Evolutionary conservation across 495 filamentous ascomycete species (phyloP), one percentile per base, ranked within the genome.

Genomic region (Penicilliopsis zonata): DNA sequence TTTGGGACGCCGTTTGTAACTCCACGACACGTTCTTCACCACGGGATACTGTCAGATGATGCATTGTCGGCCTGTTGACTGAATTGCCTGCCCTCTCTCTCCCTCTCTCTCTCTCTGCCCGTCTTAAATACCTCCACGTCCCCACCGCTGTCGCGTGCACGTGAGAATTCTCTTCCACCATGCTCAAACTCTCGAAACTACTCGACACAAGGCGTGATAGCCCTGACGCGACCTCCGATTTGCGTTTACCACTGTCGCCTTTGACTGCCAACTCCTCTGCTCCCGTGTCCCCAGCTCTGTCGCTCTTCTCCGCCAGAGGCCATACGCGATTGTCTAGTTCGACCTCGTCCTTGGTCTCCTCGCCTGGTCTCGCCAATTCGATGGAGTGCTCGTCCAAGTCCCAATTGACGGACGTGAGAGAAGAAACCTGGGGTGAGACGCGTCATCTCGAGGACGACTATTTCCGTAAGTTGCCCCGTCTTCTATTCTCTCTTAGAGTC

Each of bases 281-380:
- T 9, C 58, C 61, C n/a, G 58, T 53, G 19, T 66, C 61, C 14
- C 61, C 61, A 14, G 53, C 57, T 3, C 24, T 61, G 6, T 66
- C 61, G 19, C 42, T 62, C 13, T 66, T 62, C 39, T 63, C 61
- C 10, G 44, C 44, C 8, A 47, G 47, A 26, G 51, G 59, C 24
- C 59, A 64, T 28, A 54, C 49, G 30, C 53, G 56, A 17, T 46
- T 66, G 30, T 66, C 61, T 2, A 80, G 76, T 51, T 77, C 76
- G 4, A 68, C 54, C 31, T 79, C 76, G 1, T 78, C 76, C 9
- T 47, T 78, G 10, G 65, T 70, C 20, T 72, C 71, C 3, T 65
- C 66, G 15, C 53, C 63, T 12, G 56, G 59, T 9, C 44, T 65
- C 36, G 58, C 63, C 16, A 72, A 70, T 28, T 63, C 64, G 1